Conservation (phyloP, 2,329 filamentous ascomycete species). For the Diplocarpon mali region DNA sequence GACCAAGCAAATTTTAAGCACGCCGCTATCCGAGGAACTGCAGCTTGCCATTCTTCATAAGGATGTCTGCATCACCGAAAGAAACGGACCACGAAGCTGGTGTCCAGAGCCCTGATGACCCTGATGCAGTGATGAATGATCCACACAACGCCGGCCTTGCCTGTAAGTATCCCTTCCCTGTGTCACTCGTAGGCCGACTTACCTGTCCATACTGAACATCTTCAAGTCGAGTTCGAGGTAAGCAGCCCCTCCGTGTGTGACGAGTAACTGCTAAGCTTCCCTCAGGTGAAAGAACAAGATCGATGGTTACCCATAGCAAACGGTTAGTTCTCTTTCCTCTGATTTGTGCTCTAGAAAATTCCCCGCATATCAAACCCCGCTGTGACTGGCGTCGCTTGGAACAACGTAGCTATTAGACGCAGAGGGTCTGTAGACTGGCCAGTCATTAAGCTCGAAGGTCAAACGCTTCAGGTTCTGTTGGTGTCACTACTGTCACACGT, state of each 20-base stretch:
- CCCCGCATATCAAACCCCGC: conserved; percentile 20
- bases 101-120: conserved; percentile 85
- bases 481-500: conserved; percentile 24
- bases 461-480: conserved; percentile 21
- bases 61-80: conserved; percentile 95
- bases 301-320: conserved; percentile 99
- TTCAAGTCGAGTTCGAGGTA: conserved; percentile 10
- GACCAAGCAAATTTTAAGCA: conserved; percentile 13
- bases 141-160: conserved; percentile 64
- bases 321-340: conserved; percentile 62
- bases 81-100: conserved; percentile 76
- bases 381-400: conserved; percentile 39
- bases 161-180: conserved; percentile 33
- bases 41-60: conserved; percentile 47
- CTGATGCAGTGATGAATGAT: conserved; percentile 86
- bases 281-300: conserved; percentile 74
- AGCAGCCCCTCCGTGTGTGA: conserved; percentile 2
- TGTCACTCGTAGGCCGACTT: conserved; percentile 48
- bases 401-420: conserved; percentile 34
- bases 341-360: conserved; percentile 37
- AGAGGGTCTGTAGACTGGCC: conserved; percentile 24
- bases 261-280: conserved; percentile 4
- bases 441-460: conserved; percentile 24
- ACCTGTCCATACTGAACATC: conserved; percentile 1
- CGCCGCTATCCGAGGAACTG: conserved; percentile 27